These are phyloP conservation scores for Entonaema liquescens DNA, from an alignment of 495 filamentous ascomycete genomes.

Conservation along the genomic window DNA sequence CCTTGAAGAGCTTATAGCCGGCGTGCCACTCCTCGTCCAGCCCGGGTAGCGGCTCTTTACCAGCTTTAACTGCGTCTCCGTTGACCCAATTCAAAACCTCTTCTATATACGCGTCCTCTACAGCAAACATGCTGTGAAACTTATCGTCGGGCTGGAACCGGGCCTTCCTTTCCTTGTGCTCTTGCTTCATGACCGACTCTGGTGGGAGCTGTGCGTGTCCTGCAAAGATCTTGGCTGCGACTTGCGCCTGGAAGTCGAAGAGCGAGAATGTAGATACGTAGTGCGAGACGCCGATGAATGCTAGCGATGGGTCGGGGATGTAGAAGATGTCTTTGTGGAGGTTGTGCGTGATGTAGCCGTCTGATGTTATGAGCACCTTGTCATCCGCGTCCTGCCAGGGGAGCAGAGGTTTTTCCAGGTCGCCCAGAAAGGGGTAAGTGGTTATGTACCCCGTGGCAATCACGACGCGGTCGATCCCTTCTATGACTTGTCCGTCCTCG, in stretches of 20 bases:
- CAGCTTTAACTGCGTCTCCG: conserved; percentile 27
- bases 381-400: conserved; percentile 53
- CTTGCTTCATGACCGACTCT: conserved; percentile 55
- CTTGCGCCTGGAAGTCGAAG: conserved; percentile 73
- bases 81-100: conserved; percentile 43
- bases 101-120: conserved; percentile 40
- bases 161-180: conserved; percentile 57
- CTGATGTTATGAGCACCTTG: conserved; percentile 63
- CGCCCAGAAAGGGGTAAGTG: conserved; percentile 64
- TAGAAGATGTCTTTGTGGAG: conserved; percentile 74
- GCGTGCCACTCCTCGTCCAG: conserved; percentile 39
- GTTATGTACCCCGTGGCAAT: conserved; percentile 74
- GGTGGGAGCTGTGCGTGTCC: conserved; percentile 61
- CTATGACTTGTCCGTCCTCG: conserved; percentile 52
- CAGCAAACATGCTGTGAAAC: conserved; percentile 38
- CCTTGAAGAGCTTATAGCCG: conserved; percentile 29
- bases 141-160: conserved; percentile 37
- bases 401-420: conserved; percentile 52
- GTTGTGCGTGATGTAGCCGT: conserved; percentile 73
- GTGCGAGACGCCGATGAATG: conserved; percentile 69
- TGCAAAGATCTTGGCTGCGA: conserved; percentile 63
- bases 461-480: conserved; percentile 63
- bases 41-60: conserved; percentile 34
- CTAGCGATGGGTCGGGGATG: conserved; percentile 68
- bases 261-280: conserved; percentile 69